phyloP scores from a whole-genome alignment of 2,329 filamentous ascomycete genomes.

The Pyrenophora teres region DNA sequence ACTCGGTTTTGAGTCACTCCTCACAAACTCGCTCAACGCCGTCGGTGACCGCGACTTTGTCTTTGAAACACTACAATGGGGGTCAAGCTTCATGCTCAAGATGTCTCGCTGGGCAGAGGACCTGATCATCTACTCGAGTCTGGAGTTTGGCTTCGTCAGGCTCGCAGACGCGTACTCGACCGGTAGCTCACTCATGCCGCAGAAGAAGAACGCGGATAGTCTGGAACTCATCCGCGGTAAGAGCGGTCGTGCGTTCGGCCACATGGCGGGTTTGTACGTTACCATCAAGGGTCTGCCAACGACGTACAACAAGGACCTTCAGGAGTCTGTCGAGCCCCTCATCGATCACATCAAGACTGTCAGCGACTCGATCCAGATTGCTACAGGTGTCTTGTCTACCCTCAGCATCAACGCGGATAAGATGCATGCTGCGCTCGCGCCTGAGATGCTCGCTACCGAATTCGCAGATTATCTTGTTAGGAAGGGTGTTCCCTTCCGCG shows the following conservation, averaged over 20 bases:
- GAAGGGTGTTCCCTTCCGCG: slow-evolving; percentile 75
- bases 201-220: slow-evolving; percentile 83
- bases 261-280: slow-evolving; percentile 80
- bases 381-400: slow-evolving; percentile 77
- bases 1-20: slow-evolving; percentile 75
- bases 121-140: slow-evolving; percentile 78
- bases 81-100: slow-evolving; percentile 76
- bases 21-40: slow-evolving; percentile 77
- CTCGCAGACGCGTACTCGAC: slow-evolving; percentile 81
- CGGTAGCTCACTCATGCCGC: slow-evolving; percentile 76
- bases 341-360: slow-evolving; percentile 83
- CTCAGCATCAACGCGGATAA: slow-evolving; percentile 70
- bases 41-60: slow-evolving; percentile 83
- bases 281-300: slow-evolving; percentile 76
- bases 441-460: slow-evolving; percentile 80
- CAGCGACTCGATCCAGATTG: slow-evolving; percentile 79
- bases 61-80: slow-evolving; percentile 81
- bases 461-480: slow-evolving; percentile 68
- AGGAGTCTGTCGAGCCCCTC: slow-evolving; percentile 85
- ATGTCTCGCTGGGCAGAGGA: slow-evolving; percentile 83
- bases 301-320: slow-evolving; percentile 91
- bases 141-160: slow-evolving; percentile 76
- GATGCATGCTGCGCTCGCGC: slow-evolving; percentile 79
- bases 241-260: slow-evolving; percentile 75
- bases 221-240: slow-evolving; percentile 79